These are phyloP conservation scores for Lactarius hengduanensis DNA, from an alignment of 768 basidiomycete genomes.

Conservation along the genomic window DNA sequence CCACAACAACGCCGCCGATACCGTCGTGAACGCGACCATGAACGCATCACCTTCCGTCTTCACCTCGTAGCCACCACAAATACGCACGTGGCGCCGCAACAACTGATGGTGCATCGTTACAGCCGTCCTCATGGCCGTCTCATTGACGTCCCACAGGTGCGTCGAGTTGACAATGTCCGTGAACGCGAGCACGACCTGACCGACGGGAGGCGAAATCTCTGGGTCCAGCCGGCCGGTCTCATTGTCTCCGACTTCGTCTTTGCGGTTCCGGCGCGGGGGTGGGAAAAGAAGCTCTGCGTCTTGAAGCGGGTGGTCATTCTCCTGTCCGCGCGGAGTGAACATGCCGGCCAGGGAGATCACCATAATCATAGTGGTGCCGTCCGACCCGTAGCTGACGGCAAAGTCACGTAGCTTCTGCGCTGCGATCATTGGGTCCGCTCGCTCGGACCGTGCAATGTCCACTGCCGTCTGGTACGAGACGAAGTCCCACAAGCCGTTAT, in stretches of 20 bases:
- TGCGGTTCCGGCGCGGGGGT: constrained; percentile 36
- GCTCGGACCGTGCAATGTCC: constrained; percentile 83
- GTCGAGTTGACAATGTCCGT: constrained; percentile 99
- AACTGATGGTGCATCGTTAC: constrained; percentile 88
- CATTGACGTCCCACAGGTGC: constrained; percentile 90
- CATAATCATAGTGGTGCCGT: constrained; percentile 97
- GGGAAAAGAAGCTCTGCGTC: constrained; percentile 42
- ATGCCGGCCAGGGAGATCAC: constrained; percentile 82
- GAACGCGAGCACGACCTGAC: constrained; percentile 91
- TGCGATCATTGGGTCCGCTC: constrained; percentile 78
- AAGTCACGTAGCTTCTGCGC: constrained; percentile 97
- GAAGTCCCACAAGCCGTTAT: constrained; percentile 90
- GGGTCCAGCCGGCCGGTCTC: constrained; percentile 61
- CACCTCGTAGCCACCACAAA: constrained; percentile 96
- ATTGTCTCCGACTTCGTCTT: constrained; percentile 56
- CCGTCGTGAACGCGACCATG: constrained; percentile 95
- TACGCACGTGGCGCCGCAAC: constrained; percentile 78
- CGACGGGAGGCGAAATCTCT: constrained; percentile 82
- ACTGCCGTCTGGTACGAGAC: constrained; percentile 95
- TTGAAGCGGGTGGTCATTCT: constrained; percentile 39
- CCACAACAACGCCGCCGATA: constrained; percentile 87
- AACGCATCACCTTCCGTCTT: constrained; percentile 99
- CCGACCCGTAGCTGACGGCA: constrained; percentile 94
- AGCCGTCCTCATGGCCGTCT: constrained; percentile 87
- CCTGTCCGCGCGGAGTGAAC: constrained; percentile 53